Conservation (phyloP, 441 rosid species). For the Erysimum cheiri region DNA sequence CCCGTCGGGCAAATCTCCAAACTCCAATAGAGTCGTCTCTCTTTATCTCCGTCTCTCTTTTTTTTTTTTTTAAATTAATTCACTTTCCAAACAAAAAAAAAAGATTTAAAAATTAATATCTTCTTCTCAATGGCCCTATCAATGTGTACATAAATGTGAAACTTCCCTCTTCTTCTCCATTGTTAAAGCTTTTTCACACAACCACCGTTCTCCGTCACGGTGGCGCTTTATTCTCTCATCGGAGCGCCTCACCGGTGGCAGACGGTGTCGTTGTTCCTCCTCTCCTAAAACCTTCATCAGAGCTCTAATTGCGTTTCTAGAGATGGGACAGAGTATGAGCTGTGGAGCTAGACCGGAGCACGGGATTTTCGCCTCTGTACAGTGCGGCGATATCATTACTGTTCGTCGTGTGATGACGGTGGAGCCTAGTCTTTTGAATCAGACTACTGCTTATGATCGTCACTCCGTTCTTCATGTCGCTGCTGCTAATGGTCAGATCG, state of each 20-base stretch:
- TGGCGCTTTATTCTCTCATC: slow-evolving; percentile 46
- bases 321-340: slow-evolving; percentile 93
- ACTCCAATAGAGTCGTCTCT: slow-evolving; percentile 32
- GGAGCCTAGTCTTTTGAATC: slow-evolving; percentile 60
- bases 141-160: slow-evolving; percentile 46
- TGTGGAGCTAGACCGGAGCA: slow-evolving; percentile 72
- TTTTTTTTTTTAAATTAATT: neutral
- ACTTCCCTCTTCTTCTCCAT: slow-evolving; percentile 43
- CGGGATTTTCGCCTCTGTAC: slow-evolving; percentile 71
- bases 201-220: slow-evolving; percentile 48
- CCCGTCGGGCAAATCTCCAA: slow-evolving; percentile 43
- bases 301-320: no score
- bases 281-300: neutral
- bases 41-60: slow-evolving; percentile 22
- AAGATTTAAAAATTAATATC: slow-evolving; percentile 28
- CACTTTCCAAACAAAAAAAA: slow-evolving; percentile 2
- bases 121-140: slow-evolving; percentile 12
- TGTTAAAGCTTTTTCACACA: neutral
- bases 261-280: slow-evolving; percentile 52
- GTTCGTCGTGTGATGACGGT: slow-evolving; percentile 53
- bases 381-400: slow-evolving; percentile 64
- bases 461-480: slow-evolving; percentile 89
- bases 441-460: slow-evolving; percentile 72
- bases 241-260: slow-evolving; percentile 55
- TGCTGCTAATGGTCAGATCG: slow-evolving; percentile 96